These are phyloP conservation scores for Microbotryum lychnidis-dioicae DNA, from an alignment of 1,284 basidiomycete genomes.

Conservation along the genomic window DNA sequence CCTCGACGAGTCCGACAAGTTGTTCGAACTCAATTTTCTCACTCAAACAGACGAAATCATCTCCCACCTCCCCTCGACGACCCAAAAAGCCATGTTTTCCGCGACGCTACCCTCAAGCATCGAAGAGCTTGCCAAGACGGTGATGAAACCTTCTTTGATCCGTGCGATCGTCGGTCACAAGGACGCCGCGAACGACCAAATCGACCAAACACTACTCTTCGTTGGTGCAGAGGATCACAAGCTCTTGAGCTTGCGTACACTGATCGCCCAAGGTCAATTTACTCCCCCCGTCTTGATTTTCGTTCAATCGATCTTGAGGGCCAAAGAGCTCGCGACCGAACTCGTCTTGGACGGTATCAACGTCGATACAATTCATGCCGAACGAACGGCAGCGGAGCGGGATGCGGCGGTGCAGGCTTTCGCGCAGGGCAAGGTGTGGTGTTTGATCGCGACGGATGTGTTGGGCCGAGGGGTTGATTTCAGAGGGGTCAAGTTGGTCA, in stretches of 20 bases:
- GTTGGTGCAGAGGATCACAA: constrained; percentile 90
- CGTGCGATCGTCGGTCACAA: constrained; percentile 82
- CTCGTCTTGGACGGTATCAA: constrained; percentile 75
- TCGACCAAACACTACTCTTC: constrained; percentile 79
- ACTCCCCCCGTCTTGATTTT: constrained; percentile 90
- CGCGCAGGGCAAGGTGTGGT: constrained; percentile 79
- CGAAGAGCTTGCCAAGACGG: constrained; percentile 77
- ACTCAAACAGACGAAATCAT: constrained; percentile 83
- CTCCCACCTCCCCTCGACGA: constrained; percentile 43
- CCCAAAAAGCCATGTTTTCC: constrained; percentile 83
- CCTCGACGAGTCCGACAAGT: constrained; percentile 67
- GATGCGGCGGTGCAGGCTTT: constrained; percentile 78
- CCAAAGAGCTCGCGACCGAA: constrained; percentile 80
- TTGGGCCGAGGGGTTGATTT: constrained; percentile 98
- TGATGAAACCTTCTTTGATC: constrained; percentile 61
- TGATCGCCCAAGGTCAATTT: constrained; percentile 67
- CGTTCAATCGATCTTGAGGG: constrained; percentile 84
- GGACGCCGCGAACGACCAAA: constrained; percentile 67
- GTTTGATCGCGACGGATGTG: constrained; percentile 86
- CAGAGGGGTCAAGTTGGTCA: constrained; percentile 84
- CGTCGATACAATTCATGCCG: constrained; percentile 86
- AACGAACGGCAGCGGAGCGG: constrained; percentile 74
- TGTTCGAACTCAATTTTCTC: constrained; percentile 82
- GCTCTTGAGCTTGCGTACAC: constrained; percentile 68
- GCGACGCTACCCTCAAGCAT: constrained; percentile 85